phyloP scores from a whole-genome alignment of 208 protist species.

The Crithidia brevicula region DNA sequence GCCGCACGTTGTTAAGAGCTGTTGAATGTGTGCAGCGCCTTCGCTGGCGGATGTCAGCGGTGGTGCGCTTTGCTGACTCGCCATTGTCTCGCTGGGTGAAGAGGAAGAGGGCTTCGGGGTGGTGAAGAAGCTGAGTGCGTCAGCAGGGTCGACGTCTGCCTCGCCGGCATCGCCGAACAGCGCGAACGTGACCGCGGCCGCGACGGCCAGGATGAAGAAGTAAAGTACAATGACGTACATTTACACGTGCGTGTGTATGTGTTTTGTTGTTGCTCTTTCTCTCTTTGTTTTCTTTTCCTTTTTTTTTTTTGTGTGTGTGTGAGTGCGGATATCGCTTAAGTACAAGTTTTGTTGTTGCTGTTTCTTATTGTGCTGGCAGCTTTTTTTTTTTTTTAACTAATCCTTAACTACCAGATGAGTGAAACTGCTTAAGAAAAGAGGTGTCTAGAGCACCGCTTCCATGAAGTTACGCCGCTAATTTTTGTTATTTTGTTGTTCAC shows the following conservation, averaged over 20 bases:
- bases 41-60: background rate
- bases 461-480: too few species aligned
- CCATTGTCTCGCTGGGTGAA: background rate
- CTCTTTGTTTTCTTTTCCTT: too few species aligned
- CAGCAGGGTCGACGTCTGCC: conserved; percentile 8
- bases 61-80: background rate
- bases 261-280: too few species aligned
- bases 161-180: conserved; percentile 40
- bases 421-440: too few species aligned
- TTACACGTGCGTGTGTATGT: conserved; percentile 1
- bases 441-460: too few species aligned
- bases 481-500: too few species aligned
- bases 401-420: too few species aligned
- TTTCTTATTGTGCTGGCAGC: too few species aligned
- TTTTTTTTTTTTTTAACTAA: too few species aligned
- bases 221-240: conserved; percentile 47
- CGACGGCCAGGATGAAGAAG: conserved; percentile 40
- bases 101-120: background rate
- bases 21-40: conserved; percentile 19
- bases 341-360: too few species aligned
- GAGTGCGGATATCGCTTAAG: background rate
- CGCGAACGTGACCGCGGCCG: conserved; percentile 33
- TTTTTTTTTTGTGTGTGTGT: conserved; percentile 3
- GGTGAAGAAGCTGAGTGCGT: conserved; percentile 40
- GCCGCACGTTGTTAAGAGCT: conserved; percentile 4